Evolutionary conservation across 306 rosid genomes (phyloP), one percentile per base, ranked within the genome.

Genomic region (Citrullus colocynthis): DNA sequence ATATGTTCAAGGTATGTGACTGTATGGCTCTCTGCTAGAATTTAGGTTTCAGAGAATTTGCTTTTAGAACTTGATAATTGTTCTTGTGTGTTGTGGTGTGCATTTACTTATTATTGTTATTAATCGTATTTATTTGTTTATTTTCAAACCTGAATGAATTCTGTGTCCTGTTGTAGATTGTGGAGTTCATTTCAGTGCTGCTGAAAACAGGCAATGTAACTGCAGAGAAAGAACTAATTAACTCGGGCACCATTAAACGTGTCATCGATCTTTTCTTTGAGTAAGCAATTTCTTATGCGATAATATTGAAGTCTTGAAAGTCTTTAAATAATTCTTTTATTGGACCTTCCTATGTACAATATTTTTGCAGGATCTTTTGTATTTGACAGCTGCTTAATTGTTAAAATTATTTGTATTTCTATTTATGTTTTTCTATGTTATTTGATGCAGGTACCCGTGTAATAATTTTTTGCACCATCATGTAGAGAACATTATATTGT

Each of bases 211-310:
- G 92, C 79, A 91, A 89, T 79, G 96, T 83, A 81, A 82, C 91
- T 37, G 98, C 97, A 54, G 98, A 96, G 88, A 86, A 82, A 14
- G 98, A 92, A 85, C 85, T 96, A 87, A 89, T 91, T 45, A 86
- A 81, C 89, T 91, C 98, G n/a, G 97, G 99, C 79, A 92, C 88
- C 83, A 91, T 92, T 83, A 84, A 18, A 79, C 89, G 94, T 41
- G 86, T 96, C 82, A 89, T 96, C 83, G 93, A 91, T 87, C 98
- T 96, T 80, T 96, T 96, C 88, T 96, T 96, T 52, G 98, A 92
- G 99, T 96, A 90, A 88, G 99, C 16, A 65, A 71, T 37, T 76
- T 8, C 36, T 58, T n/a, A 21, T 64, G 57, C 74, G 61, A 6
- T 71, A 45, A 60, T 60, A 66, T 60, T 51, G 15, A 64, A 55